A percentile compares a stretch with the other conserved stretches of the same genome.
These are phyloP conservation scores for Podila epicladia DNA, from an alignment of 192 early-diverging fungal species.

Conservation along the genomic window DNA sequence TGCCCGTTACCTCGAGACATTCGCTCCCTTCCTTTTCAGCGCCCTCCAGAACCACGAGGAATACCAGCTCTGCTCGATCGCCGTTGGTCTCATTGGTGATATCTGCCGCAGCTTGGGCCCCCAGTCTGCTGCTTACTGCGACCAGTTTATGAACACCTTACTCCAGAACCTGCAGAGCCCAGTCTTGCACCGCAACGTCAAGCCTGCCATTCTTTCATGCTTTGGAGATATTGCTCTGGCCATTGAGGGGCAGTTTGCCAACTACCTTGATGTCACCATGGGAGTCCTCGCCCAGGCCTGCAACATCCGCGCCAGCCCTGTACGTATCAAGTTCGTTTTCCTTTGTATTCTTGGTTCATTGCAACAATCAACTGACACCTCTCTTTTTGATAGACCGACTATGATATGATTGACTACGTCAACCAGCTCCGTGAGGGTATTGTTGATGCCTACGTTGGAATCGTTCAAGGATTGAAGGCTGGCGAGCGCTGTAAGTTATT, in stretches of 20 bases:
- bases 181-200: constrained; percentile 84
- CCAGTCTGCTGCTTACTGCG: constrained; percentile 80
- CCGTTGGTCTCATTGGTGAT: constrained; percentile 97
- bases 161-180: constrained; percentile 81
- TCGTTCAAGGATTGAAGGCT: constrained; percentile 90
- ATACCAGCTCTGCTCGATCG: constrained; percentile 91
- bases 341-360: not conserved
- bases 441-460: constrained; percentile 96
- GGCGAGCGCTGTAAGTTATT: constrained; percentile 69
- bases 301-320: constrained; percentile 65
- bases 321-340: constrained; percentile 13
- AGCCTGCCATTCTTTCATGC: constrained; percentile 93
- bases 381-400: constrained; percentile 56
- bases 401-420: constrained; percentile 89
- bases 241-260: constrained; percentile 86
- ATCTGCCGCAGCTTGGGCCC: constrained; percentile 90
- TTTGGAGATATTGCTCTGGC: constrained; percentile 99
- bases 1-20: constrained; percentile 85
- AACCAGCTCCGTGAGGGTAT: constrained; percentile 88
- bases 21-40: constrained; percentile 82
- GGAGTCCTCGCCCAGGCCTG: constrained; percentile 86
- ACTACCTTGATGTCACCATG: constrained; percentile 87
- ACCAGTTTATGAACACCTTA: constrained; percentile 86
- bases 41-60: constrained; percentile 93
- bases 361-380: not conserved